Conservation (phyloP, 108 stramenopile genomes). For the Nitzschia putrida region DNA sequence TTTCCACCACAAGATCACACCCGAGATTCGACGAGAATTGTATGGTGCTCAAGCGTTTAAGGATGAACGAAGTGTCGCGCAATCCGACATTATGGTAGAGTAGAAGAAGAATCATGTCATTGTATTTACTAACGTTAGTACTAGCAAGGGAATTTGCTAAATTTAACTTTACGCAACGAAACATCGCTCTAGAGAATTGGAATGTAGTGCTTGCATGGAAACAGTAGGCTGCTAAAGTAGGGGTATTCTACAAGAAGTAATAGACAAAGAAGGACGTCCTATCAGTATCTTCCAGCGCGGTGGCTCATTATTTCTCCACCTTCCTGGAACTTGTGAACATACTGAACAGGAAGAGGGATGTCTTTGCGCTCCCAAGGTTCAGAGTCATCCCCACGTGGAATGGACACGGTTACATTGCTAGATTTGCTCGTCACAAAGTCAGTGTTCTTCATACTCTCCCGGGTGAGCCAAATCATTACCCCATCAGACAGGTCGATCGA, state of each 20-base stretch:
- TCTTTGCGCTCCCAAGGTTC: conserved; percentile 67
- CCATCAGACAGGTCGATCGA: conserved; percentile 92
- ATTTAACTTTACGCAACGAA: conserved; percentile 38
- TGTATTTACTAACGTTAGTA: too few relatives aligned
- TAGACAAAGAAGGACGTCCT: not conserved
- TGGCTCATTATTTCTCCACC: conserved; percentile 19
- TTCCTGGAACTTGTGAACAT: conserved; percentile 58
- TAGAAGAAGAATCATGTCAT: too few relatives aligned
- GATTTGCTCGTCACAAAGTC: conserved; percentile 80
- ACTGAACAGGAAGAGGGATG: conserved; percentile 90
- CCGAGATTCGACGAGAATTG: conserved; percentile 94
- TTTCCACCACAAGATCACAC: conserved; percentile 93
- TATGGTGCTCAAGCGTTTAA: conserved; percentile 85
- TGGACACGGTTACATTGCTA: conserved; percentile 84
- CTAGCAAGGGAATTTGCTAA: not conserved
- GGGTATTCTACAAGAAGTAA: not conserved
- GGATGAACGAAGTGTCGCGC: conserved; percentile 60
- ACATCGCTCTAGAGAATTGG: conserved; percentile 76
- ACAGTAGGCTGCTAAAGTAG: too few relatives aligned
- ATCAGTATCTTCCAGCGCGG: conserved; percentile 4
- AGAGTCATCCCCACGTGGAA: conserved; percentile 61
- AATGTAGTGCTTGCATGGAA: too few relatives aligned
- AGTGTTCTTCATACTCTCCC: conserved; percentile 55
- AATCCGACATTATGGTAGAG: not conserved
- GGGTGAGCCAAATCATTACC: conserved; percentile 68